Base-by-base conservation (phyloP, 2,329 filamentous ascomycete species). In the Hymenoscyphus linearis region DNA sequence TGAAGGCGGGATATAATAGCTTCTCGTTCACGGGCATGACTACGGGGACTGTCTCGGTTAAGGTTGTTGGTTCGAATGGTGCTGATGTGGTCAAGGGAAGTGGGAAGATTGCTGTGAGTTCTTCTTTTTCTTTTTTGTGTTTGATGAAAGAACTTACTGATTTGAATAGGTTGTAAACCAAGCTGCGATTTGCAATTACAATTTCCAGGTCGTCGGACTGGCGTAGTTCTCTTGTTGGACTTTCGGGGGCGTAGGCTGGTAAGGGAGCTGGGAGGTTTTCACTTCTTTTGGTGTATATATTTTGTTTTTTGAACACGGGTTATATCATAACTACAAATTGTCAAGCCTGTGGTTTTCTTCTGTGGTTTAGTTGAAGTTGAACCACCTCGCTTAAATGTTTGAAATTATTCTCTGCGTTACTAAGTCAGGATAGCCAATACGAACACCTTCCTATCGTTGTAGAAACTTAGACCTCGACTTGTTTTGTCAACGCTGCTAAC, bases 11-110 rank as follows among this genome's bases (percentile, higher is more conserved):
- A 1, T 67, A 52, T 40, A 68, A 68, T 44, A 37, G 31, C 2
- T 65, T 63, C 47, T 55, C 52, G 14, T 62, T 67, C 31, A 2
- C 4, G 27, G 62, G 64, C 10, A 44, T 68, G 57, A 66, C 60
- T 14, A 58, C 62, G 1, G 65, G 65, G 2, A 52, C 34, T 50
- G 65, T 66, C 9, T 27, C 36, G 3, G 63, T 65, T 2, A 58
- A 55, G n/a, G 64, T 65, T 0, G 55, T 55, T 3, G 35, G 58
- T 34, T 18, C 61, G 18, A 25, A 50, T 47, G 55, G 58, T 13
- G 22, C 54, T 14, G 37, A 47, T 7, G 55, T 66, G 6, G 16
- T 64, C 18, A 55, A 56, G 3, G 60, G 58, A 12, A 62, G 60
- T n/a, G 64, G 64, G 2, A 27, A 27, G 14, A 55, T 55, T 40